Evolutionary conservation across 768 basidiomycete genomes (phyloP).

Genomic region (Paxillus rubicundulus): DNA sequence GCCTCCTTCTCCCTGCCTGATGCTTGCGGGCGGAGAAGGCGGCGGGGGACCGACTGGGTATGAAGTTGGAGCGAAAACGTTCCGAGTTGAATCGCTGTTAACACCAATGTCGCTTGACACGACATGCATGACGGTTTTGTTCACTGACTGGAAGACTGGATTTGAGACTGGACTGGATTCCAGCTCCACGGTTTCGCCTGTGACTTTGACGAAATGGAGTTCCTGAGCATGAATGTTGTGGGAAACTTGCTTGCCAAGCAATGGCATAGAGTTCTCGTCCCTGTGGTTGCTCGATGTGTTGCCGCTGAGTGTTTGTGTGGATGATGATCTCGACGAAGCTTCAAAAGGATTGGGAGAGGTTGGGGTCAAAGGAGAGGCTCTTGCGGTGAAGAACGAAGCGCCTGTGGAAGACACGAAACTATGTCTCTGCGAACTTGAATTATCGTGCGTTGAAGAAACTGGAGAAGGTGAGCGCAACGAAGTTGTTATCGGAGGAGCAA

Average conservation of each 20-base stretch:
- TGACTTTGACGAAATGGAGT: slow-evolving; percentile 54
- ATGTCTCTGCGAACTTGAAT: slow-evolving; percentile 15
- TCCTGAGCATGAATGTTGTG: slow-evolving; percentile 40
- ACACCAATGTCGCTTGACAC: slow-evolving; percentile 22
- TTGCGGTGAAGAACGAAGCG: slow-evolving; percentile 26
- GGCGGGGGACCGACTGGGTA: slow-evolving; percentile 50
- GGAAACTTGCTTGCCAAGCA: slow-evolving; percentile 24
- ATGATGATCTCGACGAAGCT: slow-evolving; percentile 34
- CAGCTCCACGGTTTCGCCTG: slow-evolving; percentile 45
- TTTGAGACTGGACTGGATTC: slow-evolving; percentile 37
- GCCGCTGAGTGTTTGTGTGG: slow-evolving; percentile 31
- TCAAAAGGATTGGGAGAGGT: slow-evolving; percentile 22
- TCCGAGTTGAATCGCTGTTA: slow-evolving; percentile 2
- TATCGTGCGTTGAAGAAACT: slow-evolving; percentile 10
- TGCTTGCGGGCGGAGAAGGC: slow-evolving; percentile 51
- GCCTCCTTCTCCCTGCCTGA: slow-evolving; percentile 21
- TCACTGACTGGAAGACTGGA: slow-evolving; percentile 35
- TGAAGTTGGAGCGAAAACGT: neutral
- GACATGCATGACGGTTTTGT: slow-evolving; percentile 34
- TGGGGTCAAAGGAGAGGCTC: slow-evolving; percentile 24
- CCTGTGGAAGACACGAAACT: slow-evolving; percentile 27
- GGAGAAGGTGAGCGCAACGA: slow-evolving; percentile 15
- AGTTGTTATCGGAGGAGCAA: slow-evolving; percentile 16
- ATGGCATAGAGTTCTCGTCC: slow-evolving; percentile 33
- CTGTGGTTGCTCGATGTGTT: slow-evolving; percentile 12